Percentiles rank a stretch among this genome's conserved stretches.
phyloP scores from a whole-genome alignment of 164 flowering plant species.

The Chloranthus sessilifolius region DNA sequence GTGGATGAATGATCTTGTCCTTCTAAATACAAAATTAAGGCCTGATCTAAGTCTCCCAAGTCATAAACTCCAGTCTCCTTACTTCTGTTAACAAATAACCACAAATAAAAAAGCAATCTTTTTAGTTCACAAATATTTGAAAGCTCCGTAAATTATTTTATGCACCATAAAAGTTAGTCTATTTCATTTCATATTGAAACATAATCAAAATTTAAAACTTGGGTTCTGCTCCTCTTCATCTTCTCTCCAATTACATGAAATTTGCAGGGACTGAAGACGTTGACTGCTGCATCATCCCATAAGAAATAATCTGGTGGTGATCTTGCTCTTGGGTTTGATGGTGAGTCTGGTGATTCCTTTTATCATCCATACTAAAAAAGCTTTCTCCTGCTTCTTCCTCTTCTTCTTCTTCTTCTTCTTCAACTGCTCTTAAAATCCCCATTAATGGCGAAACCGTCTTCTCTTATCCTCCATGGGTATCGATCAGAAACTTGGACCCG shows the following conservation, averaged over 20 bases:
- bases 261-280: constrained; percentile 38
- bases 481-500: too few species aligned
- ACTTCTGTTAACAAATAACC: constrained; percentile 29
- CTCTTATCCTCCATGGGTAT: constrained; percentile 9
- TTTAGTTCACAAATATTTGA: background rate
- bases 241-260: constrained; percentile 48
- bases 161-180: too few species aligned
- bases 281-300: constrained; percentile 55
- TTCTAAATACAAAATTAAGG: constrained; percentile 83
- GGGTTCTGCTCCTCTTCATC: constrained; percentile 1
- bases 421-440: constrained; percentile 24
- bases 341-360: constrained; percentile 16
- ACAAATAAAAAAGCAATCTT: background rate
- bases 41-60: constrained; percentile 94
- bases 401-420: constrained; percentile 12
- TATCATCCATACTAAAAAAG: constrained; percentile 33
- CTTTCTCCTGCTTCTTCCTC: constrained; percentile 8
- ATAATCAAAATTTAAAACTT: background rate
- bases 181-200: background rate
- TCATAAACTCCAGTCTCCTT: constrained; percentile 76
- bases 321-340: constrained; percentile 15
- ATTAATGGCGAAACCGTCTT: constrained; percentile 34
- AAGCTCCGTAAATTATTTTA: too few species aligned
- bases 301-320: constrained; percentile 37
- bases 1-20: constrained; percentile 49